These are phyloP conservation scores for Pythium coloratum DNA, from an alignment of 352 stramenopile genomes.

Conservation along the genomic window DNA sequence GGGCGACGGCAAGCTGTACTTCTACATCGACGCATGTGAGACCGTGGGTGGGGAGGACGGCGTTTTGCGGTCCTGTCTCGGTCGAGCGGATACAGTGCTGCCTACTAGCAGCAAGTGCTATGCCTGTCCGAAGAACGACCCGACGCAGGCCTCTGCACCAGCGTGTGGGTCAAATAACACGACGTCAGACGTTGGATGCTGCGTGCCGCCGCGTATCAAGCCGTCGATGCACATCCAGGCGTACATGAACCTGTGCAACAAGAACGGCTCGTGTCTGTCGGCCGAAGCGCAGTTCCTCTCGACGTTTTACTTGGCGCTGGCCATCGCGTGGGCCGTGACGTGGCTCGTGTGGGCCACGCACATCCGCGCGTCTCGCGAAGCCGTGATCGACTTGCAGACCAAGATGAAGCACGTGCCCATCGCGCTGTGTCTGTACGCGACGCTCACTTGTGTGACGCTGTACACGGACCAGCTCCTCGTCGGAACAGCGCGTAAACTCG, in stretches of 20 bases:
- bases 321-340: slow-evolving; percentile 35
- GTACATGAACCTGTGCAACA: slow-evolving; percentile 55
- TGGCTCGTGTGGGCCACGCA: slow-evolving; percentile 54
- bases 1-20: slow-evolving; percentile 31
- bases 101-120: slow-evolving; percentile 34
- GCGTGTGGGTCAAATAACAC: no score
- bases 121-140: slow-evolving; percentile 46
- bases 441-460: slow-evolving; percentile 33
- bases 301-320: slow-evolving; percentile 37
- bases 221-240: slow-evolving; percentile 40
- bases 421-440: slow-evolving; percentile 33
- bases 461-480: slow-evolving; percentile 34
- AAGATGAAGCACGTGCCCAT: slow-evolving; percentile 59
- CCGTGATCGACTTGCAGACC: slow-evolving; percentile 48
- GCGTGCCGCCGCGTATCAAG: slow-evolving; percentile 25
- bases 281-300: slow-evolving; percentile 20
- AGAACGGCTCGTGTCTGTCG: slow-evolving; percentile 40
- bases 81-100: slow-evolving; percentile 15
- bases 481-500: slow-evolving; percentile 37
- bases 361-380: slow-evolving; percentile 42
- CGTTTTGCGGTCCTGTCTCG: slow-evolving; percentile 54
- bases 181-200: slow-evolving; percentile 3
- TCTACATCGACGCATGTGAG: slow-evolving; percentile 61
- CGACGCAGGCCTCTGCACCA: slow-evolving; percentile 1
- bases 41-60: slow-evolving; percentile 40